Base-by-base conservation (phyloP, 805 yeast species). In the Ogataea kodamae region DNA sequence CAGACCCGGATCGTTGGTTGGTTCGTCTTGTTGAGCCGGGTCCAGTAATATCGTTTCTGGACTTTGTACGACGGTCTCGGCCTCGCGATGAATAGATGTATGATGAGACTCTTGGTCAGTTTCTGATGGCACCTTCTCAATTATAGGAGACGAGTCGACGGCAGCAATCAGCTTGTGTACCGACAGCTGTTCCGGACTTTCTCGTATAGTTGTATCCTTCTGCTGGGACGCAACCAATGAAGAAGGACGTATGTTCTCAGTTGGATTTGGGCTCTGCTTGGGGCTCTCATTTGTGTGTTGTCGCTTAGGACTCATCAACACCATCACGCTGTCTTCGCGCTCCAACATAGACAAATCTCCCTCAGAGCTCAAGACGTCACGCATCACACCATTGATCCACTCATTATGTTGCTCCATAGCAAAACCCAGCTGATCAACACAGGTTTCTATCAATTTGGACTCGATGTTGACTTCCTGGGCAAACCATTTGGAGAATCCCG, bases 401-500 rank as follows among this genome's bases (percentile, higher is more conserved):
- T 54, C 55, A n/a, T 43, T 46, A 25, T 53, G 48, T 10, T 46
- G 49, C 28, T 35, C 39, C 53, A 53, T 43, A 8, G 43, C 42
- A 28, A 49, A 21, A 5, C 55, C 46, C 9, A 56, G 30, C 20
- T 43, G 48, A 18, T 54, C 54, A 12, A 54, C 29, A 11, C 52
- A 35, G 3, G 48, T 37, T 19, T 50, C 52, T 10, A 55, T 43
- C 24, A 55, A 17, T 26, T 49, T 48, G 17, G 47, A 52, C 19
- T 52, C 55, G 11, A 49, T 39, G 18, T 45, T 41, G 6, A 53
- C 49, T 35, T 57, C 62, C 20, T 50, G 48, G 7, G 57, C 57
- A 28, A 57, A 47, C 62, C 62, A 57, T 37, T 55, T 55, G 5
- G 61, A 48, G 28, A 55, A 55, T 5, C 62, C 62, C 1, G 62